phyloP scores from a whole-genome alignment of 2,329 filamentous ascomycete genomes.

The Sporothrix pallida region DNA sequence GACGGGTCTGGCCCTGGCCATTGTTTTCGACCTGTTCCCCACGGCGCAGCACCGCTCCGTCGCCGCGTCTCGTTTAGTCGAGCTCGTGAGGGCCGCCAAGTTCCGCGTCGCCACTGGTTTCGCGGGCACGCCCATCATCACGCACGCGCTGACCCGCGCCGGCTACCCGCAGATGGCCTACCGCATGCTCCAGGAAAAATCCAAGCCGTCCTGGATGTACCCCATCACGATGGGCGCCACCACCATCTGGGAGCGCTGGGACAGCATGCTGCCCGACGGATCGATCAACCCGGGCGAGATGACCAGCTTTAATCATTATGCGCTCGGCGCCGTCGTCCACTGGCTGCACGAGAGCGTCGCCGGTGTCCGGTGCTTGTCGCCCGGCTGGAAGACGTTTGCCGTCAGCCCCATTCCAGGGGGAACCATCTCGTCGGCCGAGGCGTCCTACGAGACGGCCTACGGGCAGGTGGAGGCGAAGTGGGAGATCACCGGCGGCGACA shows the following conservation, averaged over 20 bases:
- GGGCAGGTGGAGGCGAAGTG: slow-evolving; percentile 36
- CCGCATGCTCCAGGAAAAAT: slow-evolving; percentile 47
- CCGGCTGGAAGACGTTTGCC: slow-evolving; percentile 27
- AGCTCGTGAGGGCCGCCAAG: slow-evolving; percentile 29
- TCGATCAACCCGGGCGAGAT: slow-evolving; percentile 48
- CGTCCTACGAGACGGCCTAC: not conserved
- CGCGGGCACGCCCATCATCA: slow-evolving; percentile 41
- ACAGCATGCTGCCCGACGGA: slow-evolving; percentile 48
- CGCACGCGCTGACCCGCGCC: slow-evolving; percentile 34
- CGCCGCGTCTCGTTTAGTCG: slow-evolving; percentile 23
- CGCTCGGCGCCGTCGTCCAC: slow-evolving; percentile 43
- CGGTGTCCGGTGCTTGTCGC: slow-evolving; percentile 17
- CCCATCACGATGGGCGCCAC: slow-evolving; percentile 49
- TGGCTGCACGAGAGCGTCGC: slow-evolving; percentile 26
- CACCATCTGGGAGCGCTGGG: slow-evolving; percentile 52
- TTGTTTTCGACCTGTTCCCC: slow-evolving; percentile 40
- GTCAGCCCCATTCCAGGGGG: slow-evolving; percentile 4
- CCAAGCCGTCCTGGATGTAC: slow-evolving; percentile 48
- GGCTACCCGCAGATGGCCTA: slow-evolving; percentile 39
- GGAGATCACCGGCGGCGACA: slow-evolving; percentile 4
- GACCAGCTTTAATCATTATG: slow-evolving; percentile 53
- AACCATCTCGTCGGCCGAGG: not conserved
- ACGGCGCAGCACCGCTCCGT: not conserved
- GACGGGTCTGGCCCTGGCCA: slow-evolving; percentile 42
- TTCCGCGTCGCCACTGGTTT: slow-evolving; percentile 42